Conservation (phyloP, 805 yeast species). For the Myxozyma lipomycoides region DNA sequence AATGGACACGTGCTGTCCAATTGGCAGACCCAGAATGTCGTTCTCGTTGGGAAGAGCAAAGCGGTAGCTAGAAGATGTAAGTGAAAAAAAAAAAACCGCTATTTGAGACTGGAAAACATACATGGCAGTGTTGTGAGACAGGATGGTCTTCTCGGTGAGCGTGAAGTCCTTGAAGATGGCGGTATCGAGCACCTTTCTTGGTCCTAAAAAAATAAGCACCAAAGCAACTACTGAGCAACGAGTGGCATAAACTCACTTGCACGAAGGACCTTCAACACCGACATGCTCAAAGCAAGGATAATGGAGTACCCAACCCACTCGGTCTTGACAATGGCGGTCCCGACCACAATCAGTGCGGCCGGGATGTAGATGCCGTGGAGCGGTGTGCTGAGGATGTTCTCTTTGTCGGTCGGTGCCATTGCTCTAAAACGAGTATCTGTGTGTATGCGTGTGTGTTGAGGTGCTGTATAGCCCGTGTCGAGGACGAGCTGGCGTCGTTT, state of each 20-base stretch:
- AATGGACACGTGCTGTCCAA: slow-evolving; percentile 88
- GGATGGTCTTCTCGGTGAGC: slow-evolving; percentile 65
- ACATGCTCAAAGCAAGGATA: slow-evolving; percentile 28
- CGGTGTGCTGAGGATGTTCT: slow-evolving; percentile 33
- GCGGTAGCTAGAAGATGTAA: slow-evolving; percentile 43
- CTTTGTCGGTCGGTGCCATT: slow-evolving; percentile 1
- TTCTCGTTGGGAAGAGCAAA: slow-evolving; percentile 73
- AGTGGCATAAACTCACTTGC: slow-evolving; percentile 30
- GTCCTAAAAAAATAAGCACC: slow-evolving; percentile 6
- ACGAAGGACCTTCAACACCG: slow-evolving; percentile 31
- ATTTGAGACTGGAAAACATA: slow-evolving; percentile 31
- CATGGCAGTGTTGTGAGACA: slow-evolving; percentile 76
- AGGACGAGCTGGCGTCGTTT: too few species aligned
- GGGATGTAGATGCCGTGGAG: slow-evolving; percentile 38
- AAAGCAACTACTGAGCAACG: background rate
- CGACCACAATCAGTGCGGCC: slow-evolving; percentile 31
- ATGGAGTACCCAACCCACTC: slow-evolving; percentile 30
- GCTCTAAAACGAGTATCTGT: too few species aligned
- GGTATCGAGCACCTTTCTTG: slow-evolving; percentile 50
- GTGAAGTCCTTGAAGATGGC: slow-evolving; percentile 75
- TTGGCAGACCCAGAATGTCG: slow-evolving; percentile 80
- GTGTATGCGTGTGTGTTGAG: too few species aligned
- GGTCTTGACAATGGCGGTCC: slow-evolving; percentile 32
- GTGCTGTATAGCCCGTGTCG: too few species aligned
- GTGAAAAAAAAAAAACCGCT: background rate